Percentiles rank a stretch among this genome's conserved stretches.
These are phyloP conservation scores for Microdochium bolleyi DNA, from an alignment of 2,329 filamentous ascomycete species.

Conservation along the genomic window DNA sequence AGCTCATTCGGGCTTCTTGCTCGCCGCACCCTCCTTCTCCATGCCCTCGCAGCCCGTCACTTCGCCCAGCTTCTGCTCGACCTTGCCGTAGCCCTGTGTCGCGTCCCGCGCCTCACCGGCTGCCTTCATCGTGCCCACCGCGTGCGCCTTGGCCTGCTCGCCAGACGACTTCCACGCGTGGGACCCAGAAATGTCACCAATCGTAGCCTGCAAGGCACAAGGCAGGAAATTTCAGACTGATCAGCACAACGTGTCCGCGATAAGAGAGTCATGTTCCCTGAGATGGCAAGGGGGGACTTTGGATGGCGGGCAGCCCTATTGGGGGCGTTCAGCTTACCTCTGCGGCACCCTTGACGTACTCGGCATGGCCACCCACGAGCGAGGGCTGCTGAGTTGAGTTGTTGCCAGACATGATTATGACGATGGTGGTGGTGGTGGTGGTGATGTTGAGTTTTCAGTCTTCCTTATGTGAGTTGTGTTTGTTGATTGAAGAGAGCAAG, in stretches of 20 bases:
- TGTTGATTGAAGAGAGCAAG: neutral
- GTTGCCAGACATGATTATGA: slow-evolving; percentile 19
- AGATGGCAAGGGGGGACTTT: neutral
- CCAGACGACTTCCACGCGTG: slow-evolving; percentile 57
- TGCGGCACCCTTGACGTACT: slow-evolving; percentile 61
- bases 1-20: slow-evolving; percentile 24
- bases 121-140: slow-evolving; percentile 53
- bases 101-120: slow-evolving; percentile 49
- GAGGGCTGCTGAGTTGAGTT: slow-evolving; percentile 39
- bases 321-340: too few relatives aligned
- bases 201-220: slow-evolving; percentile 35
- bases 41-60: slow-evolving; percentile 62
- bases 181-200: slow-evolving; percentile 55
- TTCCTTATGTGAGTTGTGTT: neutral
- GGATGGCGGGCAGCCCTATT: neutral
- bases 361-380: slow-evolving; percentile 54
- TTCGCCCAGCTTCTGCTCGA: slow-evolving; percentile 57
- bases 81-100: slow-evolving; percentile 49
- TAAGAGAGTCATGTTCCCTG: neutral
- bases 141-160: slow-evolving; percentile 55
- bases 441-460: slow-evolving; percentile 13
- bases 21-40: slow-evolving; percentile 52
- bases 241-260: neutral
- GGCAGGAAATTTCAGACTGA: neutral
- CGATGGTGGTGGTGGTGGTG: slow-evolving; percentile 14